Percentiles rank a stretch among this genome's conserved stretches.
phyloP scores from a whole-genome alignment of 345 rosid species.

The Leavenworthia alabamica region DNA sequence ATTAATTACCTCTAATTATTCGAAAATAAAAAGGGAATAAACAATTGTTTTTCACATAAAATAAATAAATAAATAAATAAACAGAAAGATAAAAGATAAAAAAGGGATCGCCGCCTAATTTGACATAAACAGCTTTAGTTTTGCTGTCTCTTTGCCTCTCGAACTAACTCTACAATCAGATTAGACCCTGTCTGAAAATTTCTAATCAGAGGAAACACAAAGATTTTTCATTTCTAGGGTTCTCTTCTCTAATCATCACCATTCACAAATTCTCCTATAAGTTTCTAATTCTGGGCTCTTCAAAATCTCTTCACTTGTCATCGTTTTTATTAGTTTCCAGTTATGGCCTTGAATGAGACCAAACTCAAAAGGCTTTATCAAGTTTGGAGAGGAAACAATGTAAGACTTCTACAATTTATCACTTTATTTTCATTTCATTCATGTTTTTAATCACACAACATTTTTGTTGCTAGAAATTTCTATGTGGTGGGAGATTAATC shows the following conservation, averaged over 20 bases:
- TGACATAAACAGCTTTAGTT: constrained; percentile 23
- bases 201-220: background rate
- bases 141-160: constrained; percentile 25
- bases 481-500: constrained; percentile 79
- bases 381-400: constrained; percentile 97
- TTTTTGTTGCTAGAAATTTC: constrained; percentile 58
- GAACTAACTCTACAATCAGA: background rate
- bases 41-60: background rate
- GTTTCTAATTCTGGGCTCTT: constrained; percentile 25
- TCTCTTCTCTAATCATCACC: constrained; percentile 1
- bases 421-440: constrained; percentile 4
- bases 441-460: background rate
- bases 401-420: constrained; percentile 21
- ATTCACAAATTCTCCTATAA: constrained; percentile 12
- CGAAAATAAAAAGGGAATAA: constrained; percentile 1
- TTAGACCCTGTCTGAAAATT: constrained; percentile 7
- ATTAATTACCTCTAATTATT: constrained; percentile 9
- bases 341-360: constrained; percentile 32
- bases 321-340: background rate
- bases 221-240: constrained; percentile 12
- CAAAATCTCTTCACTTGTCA: background rate
- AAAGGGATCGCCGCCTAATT: constrained; percentile 26
- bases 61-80: no score
- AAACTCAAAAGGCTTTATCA: constrained; percentile 56
- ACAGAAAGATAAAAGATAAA: background rate